Evolutionary conservation across 2,329 filamentous ascomycete species (phyloP).

Genomic region (Ophiocordyceps sinensis): DNA sequence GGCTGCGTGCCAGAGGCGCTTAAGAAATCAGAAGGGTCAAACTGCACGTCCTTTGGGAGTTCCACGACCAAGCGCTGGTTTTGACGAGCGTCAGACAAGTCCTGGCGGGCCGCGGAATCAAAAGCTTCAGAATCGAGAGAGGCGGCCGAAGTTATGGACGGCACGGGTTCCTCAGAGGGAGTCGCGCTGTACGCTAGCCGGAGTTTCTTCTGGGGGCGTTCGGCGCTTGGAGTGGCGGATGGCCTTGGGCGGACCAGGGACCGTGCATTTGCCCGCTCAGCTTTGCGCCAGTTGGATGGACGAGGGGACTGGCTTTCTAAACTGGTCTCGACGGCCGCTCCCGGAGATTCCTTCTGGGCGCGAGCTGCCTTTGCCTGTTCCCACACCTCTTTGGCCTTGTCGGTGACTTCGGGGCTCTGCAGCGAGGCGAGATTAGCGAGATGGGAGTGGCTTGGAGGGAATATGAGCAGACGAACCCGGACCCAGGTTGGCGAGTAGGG

Average conservation of each 20-base stretch:
- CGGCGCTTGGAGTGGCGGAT: constrained; percentile 5
- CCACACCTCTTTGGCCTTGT: constrained; percentile 19
- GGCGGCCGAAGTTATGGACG: constrained; percentile 14
- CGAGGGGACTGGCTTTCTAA: constrained; percentile 13
- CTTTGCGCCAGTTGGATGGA: constrained; percentile 13
- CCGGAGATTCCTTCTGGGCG: neutral
- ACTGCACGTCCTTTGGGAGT: constrained; percentile 14
- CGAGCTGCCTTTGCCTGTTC: constrained; percentile 8
- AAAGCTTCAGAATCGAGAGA: constrained; percentile 10
- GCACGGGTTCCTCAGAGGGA: constrained; percentile 15
- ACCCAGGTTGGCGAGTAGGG: constrained; percentile 20
- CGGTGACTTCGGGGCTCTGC: constrained; percentile 16
- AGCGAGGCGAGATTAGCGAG: constrained; percentile 7
- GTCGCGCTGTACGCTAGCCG: constrained; percentile 9
- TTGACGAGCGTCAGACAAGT: constrained; percentile 1
- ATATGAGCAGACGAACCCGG: constrained; percentile 1
- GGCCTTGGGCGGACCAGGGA: neutral
- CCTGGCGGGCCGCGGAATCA: constrained; percentile 5
- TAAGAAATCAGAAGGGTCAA: constrained; percentile 20
- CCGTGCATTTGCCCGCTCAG: constrained; percentile 4
- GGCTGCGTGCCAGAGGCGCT: constrained; percentile 16
- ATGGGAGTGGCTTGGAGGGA: constrained; percentile 1
- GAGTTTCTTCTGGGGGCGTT: constrained; percentile 8
- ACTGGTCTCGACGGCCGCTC: constrained; percentile 4
- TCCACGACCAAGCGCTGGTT: constrained; percentile 13